A percentile compares a stretch with the other conserved stretches of the same genome.
Conservation (phyloP, 2,329 filamentous ascomycete genomes). For the Colletotrichum navitas region DNA sequence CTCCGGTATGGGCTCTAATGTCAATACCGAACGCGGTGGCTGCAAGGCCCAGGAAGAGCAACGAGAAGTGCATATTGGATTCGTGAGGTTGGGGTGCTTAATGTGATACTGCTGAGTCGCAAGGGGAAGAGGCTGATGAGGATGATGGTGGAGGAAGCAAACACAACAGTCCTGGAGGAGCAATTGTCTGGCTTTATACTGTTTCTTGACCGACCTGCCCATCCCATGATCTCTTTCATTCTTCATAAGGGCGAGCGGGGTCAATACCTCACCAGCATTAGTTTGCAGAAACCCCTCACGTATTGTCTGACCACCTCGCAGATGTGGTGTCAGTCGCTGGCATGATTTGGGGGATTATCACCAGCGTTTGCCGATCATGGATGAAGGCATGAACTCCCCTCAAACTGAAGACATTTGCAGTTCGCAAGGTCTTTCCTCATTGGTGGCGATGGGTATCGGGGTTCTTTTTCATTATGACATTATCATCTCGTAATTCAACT, state of each 20-base stretch:
- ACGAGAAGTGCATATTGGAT: conserved; percentile 29
- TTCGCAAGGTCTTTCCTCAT: neutral
- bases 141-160: neutral
- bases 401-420: neutral
- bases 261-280: neutral
- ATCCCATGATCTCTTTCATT: neutral
- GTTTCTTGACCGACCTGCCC: neutral
- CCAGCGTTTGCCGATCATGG: too few relatives aligned
- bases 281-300: neutral
- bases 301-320: conserved; percentile 3
- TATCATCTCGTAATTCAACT: neutral
- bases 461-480: neutral
- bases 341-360: neutral
- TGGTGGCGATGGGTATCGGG: too few relatives aligned
- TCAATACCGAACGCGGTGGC: conserved; percentile 29
- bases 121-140: conserved; percentile 10
- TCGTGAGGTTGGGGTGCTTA: neutral
- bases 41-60: conserved; percentile 9
- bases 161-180: neutral
- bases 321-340: neutral
- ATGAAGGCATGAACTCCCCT: too few relatives aligned
- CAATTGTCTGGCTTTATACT: conserved; percentile 19
- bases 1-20: conserved; percentile 7
- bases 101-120: neutral
- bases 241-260: neutral